A percentile compares a stretch with the other conserved stretches of the same genome.
These are phyloP conservation scores for Rhododendron mucronatum DNA, from an alignment of 148 eudicot species.

Conservation along the genomic window DNA sequence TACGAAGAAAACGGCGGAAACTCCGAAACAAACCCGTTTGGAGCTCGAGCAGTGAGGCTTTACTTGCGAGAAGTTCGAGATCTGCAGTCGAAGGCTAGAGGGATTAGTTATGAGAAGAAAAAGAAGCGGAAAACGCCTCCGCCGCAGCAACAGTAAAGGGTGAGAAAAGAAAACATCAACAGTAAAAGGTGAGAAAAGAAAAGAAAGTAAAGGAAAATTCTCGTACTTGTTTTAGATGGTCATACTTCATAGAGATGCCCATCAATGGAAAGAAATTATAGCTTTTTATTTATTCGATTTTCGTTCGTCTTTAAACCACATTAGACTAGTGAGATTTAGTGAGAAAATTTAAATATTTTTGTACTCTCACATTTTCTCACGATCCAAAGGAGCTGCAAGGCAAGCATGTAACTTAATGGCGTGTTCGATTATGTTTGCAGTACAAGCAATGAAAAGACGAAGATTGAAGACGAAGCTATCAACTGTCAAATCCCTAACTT, in stretches of 20 bases:
- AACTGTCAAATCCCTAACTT: background rate
- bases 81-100: conserved; percentile 53
- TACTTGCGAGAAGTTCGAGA: conserved; percentile 55
- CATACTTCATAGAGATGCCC: too few relatives aligned
- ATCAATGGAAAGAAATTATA: too few relatives aligned
- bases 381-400: background rate
- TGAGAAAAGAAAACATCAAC: background rate
- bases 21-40: conserved; percentile 52
- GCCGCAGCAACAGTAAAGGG: background rate
- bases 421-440: background rate
- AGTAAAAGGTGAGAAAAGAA: background rate
- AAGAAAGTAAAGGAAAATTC: background rate
- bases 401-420: background rate
- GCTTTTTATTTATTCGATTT: too few relatives aligned
- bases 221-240: too few relatives aligned
- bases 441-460: background rate
- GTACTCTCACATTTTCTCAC: background rate
- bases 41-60: conserved; percentile 53
- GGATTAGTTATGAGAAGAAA: conserved; percentile 53
- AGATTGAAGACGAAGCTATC: background rate
- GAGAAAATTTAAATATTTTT: background rate
- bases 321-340: background rate
- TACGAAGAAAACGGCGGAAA: conserved; percentile 52
- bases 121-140: conserved; percentile 43
- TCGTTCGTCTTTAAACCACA: too few relatives aligned